Conservation (phyloP, 352 stramenopile species). For the Pythium diclinum region DNA sequence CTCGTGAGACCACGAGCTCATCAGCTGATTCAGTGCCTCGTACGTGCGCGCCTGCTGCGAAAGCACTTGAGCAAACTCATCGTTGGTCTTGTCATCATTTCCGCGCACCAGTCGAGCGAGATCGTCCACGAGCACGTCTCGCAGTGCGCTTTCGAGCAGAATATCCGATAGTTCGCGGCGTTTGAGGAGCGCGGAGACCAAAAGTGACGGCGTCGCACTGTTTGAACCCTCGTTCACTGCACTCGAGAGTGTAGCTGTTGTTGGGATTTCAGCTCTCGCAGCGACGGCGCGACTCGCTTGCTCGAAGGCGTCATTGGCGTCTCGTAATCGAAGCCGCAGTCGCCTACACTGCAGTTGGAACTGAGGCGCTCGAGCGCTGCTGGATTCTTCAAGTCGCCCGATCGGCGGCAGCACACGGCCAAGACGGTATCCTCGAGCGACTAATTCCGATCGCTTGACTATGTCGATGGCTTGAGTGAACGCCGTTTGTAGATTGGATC, state of each 20-base stretch:
- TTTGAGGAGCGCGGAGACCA: slow-evolving; percentile 52
- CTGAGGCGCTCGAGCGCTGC: slow-evolving; percentile 9
- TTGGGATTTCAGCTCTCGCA: neutral
- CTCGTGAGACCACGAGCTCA: neutral
- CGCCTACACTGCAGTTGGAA: slow-evolving; percentile 36
- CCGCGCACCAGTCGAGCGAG: neutral
- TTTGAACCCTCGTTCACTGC: slow-evolving; percentile 7
- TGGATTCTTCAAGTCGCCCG: slow-evolving; percentile 43
- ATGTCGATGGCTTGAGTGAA: slow-evolving; percentile 40
- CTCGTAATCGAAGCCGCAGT: slow-evolving; percentile 38
- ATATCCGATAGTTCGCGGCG: slow-evolving; percentile 37
- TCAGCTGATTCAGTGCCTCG: neutral
- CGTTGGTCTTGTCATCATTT: neutral
- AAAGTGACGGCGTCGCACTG: slow-evolving; percentile 41
- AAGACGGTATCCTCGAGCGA: slow-evolving; percentile 49
- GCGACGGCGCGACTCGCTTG: neutral
- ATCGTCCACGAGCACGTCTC: slow-evolving; percentile 13
- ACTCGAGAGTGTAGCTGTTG: neutral
- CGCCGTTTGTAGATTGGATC: slow-evolving; percentile 11
- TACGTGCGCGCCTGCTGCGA: neutral
- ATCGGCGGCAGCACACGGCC: slow-evolving; percentile 46
- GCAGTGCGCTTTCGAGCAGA: slow-evolving; percentile 34
- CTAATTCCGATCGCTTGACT: slow-evolving; percentile 60
- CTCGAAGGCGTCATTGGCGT: slow-evolving; percentile 47
- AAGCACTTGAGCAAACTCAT: neutral